phyloP scores from a whole-genome alignment of 2,329 filamentous ascomycete genomes.

The Aspergillus carbonarius region DNA sequence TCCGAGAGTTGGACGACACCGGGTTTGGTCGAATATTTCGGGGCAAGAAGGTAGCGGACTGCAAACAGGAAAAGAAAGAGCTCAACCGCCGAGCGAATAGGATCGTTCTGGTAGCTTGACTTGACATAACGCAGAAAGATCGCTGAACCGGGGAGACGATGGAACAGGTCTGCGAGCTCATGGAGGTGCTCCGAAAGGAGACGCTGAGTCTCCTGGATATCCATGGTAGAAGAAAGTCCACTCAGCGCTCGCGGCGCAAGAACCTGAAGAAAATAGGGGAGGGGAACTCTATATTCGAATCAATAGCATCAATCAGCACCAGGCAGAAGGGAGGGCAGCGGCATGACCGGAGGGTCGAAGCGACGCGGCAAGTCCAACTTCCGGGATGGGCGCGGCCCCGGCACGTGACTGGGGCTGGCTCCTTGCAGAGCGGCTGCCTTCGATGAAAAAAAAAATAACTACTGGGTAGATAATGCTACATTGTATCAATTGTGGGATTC shows the following conservation, averaged over 20 bases:
- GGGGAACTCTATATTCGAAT: slow-evolving; percentile 13
- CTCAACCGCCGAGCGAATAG: slow-evolving; percentile 88
- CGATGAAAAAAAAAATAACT: background rate
- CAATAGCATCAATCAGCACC: slow-evolving; percentile 20
- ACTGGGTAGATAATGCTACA: background rate
- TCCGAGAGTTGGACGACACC: slow-evolving; percentile 87
- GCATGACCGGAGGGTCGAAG: background rate
- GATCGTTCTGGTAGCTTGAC: slow-evolving; percentile 97
- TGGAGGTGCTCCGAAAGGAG: slow-evolving; percentile 56
- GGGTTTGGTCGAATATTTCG: slow-evolving; percentile 89
- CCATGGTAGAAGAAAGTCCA: slow-evolving; percentile 45
- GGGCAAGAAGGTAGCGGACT: slow-evolving; percentile 85
- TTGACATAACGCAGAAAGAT: slow-evolving; percentile 94
- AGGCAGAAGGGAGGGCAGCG: background rate
- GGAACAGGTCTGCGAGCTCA: slow-evolving; percentile 66
- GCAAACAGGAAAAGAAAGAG: slow-evolving; percentile 93
- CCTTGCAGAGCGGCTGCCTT: background rate
- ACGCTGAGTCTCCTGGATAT: slow-evolving; percentile 56
- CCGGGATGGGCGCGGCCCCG: slow-evolving; percentile 2
- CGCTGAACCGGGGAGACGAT: slow-evolving; percentile 88
- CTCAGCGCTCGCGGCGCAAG: slow-evolving; percentile 12
- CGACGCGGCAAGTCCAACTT: slow-evolving; percentile 2
- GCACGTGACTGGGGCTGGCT: slow-evolving; percentile 12
- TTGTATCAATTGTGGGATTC: background rate
- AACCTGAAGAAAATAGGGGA: background rate